Base-by-base conservation (phyloP, 441 rosid species). In the Daphne laureola region DNA sequence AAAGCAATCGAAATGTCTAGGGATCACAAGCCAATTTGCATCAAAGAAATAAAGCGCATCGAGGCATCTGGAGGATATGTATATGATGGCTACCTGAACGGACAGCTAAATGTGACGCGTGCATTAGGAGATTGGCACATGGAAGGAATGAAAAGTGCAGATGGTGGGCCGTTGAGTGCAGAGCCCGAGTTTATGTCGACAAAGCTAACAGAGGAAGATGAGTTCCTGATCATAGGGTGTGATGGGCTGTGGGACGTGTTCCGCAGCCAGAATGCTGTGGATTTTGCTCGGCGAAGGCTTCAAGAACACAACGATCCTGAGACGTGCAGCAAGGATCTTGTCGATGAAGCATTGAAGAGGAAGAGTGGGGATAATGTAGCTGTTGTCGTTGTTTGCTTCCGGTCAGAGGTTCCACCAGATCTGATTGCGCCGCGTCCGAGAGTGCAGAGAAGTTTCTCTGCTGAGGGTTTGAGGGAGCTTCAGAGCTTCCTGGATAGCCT, bases 171-270 rank as follows among this genome's bases (percentile, higher is more conserved):
- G 18, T 82, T 90, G 11, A 85, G 80, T 68, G 90, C 94, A 3
- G 94, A 87, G 58, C 96, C 96, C 2, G 97, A 90, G 77, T 63
- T 87, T 38, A 78, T 78, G 72, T 70, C 78, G 17, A 67, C 53
- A 8, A 66, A 70, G 55, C 76, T 87, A 50, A 79, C 78, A 0
- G 76, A 75, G 51, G 91, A 87, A 36, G 97, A 90, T 27, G 97
- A 87, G 68, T 90, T 90, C 67, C 86, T 90, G 54, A 77, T 87
- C 54, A 77, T 90, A 3, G 97, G 92, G 4, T 81, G 90, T 38
- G 96, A 90, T 47, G 96, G 96, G 35, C 74, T 87, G 14, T 90
- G 94, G 97, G 97, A 90, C 51, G 96, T 87, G 53, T 90, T 90
- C 53, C 64, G 72, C 66, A 84, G 92, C 77, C 88, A 90, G 70